phyloP scores from a whole-genome alignment of 2,329 filamentous ascomycete genomes.

The Aspergillus bombycis region DNA sequence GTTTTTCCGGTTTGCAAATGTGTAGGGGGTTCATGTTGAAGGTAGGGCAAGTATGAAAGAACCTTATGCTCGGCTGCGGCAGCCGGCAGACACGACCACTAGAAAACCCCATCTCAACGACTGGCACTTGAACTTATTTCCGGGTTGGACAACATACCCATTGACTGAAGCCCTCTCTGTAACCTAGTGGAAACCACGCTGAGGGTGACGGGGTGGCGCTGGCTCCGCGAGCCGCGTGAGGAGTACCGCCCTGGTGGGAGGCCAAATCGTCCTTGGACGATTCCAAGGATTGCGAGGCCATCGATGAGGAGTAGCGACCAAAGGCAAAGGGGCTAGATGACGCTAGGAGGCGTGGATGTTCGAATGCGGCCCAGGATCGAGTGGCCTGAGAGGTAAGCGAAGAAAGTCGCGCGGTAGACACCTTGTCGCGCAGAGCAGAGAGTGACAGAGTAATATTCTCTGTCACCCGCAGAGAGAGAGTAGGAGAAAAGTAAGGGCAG shows the following conservation, averaged over 20 bases:
- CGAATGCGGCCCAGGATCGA: conserved; percentile 29
- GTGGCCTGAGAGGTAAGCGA: conserved; percentile 26
- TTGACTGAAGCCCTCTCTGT: conserved; percentile 88
- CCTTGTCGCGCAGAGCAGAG: conserved; percentile 25
- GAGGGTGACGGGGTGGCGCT: conserved; percentile 34
- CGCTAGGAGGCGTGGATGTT: conserved; percentile 17
- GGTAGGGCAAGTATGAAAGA: conserved; percentile 80
- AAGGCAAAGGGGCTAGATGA: conserved; percentile 18
- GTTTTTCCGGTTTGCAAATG: conserved; percentile 64
- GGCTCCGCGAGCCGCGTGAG: conserved; percentile 38
- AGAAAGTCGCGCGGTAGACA: conserved; percentile 31
- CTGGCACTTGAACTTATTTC: conserved; percentile 11
- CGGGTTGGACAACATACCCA: conserved; percentile 65
- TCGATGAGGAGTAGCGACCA: conserved; percentile 31
- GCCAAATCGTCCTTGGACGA: conserved; percentile 32
- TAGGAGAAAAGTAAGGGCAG: background rate
- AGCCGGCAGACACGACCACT: conserved; percentile 87
- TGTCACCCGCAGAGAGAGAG: conserved; percentile 26
- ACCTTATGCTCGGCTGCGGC: conserved; percentile 85
- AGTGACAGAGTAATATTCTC: conserved; percentile 26
- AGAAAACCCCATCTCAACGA: conserved; percentile 24
- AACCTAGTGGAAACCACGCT: conserved; percentile 78
- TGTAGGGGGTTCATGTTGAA: conserved; percentile 68
- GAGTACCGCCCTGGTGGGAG: conserved; percentile 24
- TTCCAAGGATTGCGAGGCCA: conserved; percentile 42